Conservation (phyloP, 257 asterid species). For the Solanum sejunctum region DNA sequence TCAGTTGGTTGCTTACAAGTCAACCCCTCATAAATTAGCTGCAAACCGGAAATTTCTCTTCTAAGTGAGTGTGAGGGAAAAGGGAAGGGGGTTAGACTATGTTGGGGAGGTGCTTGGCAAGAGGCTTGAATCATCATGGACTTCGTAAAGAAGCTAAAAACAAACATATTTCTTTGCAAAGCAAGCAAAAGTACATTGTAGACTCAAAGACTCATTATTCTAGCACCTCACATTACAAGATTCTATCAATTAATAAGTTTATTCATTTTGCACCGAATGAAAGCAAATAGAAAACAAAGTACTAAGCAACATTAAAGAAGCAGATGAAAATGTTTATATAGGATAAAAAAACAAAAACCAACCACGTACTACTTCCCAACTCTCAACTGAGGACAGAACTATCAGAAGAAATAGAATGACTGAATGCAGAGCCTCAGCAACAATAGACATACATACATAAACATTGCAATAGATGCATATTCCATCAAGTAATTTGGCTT, state of each 20-base stretch:
- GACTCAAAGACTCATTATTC: neutral
- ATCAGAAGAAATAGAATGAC: neutral
- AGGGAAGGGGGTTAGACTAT: neutral
- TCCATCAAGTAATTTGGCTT: neutral
- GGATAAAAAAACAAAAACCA: neutral
- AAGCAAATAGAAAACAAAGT: neutral
- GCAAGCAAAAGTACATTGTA: neutral
- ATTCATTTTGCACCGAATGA: neutral
- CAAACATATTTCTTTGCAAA: neutral
- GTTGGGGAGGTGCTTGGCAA: neutral
- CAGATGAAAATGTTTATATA: neutral
- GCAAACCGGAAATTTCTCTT: neutral
- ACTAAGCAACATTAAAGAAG: neutral
- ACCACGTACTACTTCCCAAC: neutral
- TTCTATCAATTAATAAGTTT: neutral
- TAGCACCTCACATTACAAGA: neutral
- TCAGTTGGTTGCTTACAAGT: neutral
- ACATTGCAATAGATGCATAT: neutral
- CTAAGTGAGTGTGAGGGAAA: neutral
- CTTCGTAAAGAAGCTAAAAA: neutral
- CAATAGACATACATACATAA: neutral
- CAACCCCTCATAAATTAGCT: neutral
- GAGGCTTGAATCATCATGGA: neutral
- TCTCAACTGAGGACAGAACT: neutral
- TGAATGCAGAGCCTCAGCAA: neutral